Percentiles rank a stretch among this genome's conserved stretches.
phyloP scores from a whole-genome alignment of 805 yeast species.

The Middelhovenomyces tepae region DNA sequence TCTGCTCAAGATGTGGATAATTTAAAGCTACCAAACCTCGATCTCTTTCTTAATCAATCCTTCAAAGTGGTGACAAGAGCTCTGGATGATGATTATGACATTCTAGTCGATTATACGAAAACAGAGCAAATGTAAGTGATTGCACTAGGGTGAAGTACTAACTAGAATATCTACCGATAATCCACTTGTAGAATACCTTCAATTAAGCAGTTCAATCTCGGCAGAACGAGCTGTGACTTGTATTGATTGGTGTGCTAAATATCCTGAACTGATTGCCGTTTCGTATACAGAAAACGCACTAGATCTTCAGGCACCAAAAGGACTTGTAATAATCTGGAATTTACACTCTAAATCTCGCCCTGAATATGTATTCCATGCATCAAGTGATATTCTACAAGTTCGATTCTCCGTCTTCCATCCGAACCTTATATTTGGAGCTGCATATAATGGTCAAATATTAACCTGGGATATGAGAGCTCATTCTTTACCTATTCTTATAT shows the following conservation, averaged over 20 bases:
- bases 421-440: slow-evolving; percentile 37
- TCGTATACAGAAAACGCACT: slow-evolving; percentile 22
- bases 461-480: slow-evolving; percentile 40
- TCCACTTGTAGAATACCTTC: slow-evolving; percentile 9
- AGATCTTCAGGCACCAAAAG: slow-evolving; percentile 20
- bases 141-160: slow-evolving; percentile 5
- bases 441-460: slow-evolving; percentile 40
- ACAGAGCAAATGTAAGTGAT: slow-evolving; percentile 1
- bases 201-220: slow-evolving; percentile 15
- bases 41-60: slow-evolving; percentile 21
- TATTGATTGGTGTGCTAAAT: slow-evolving; percentile 30
- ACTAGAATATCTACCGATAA: not conserved
- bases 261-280: slow-evolving; percentile 29
- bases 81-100: slow-evolving; percentile 23
- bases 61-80: slow-evolving; percentile 27
- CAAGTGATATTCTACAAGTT: slow-evolving; percentile 34
- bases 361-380: slow-evolving; percentile 36
- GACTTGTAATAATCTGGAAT: slow-evolving; percentile 31
- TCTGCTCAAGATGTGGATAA: slow-evolving; percentile 8
- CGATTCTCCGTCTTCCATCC: slow-evolving; percentile 35
- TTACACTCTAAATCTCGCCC: slow-evolving; percentile 24
- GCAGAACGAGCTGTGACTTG: slow-evolving; percentile 24
- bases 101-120: slow-evolving; percentile 23
- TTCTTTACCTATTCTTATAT: slow-evolving; percentile 24
- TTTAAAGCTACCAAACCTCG: slow-evolving; percentile 4